Conservation (phyloP, 495 filamentous ascomycete genomes). For the Aspergillus conjunctus region DNA sequence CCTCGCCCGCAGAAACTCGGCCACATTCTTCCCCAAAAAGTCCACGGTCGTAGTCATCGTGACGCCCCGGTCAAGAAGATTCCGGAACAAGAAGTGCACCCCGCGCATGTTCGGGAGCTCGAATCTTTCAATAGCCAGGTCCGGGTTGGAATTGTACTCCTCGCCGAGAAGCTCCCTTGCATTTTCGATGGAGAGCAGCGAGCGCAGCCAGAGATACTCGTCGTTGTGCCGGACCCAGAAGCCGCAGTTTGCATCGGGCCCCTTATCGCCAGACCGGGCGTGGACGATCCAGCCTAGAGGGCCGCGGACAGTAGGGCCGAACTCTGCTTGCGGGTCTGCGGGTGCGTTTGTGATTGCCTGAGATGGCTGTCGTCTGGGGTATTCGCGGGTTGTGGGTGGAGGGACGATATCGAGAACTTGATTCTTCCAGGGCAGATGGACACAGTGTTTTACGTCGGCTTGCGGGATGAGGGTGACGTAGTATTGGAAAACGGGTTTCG, state of each 20-base stretch:
- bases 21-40: slow-evolving; percentile 59
- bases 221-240: slow-evolving; percentile 54
- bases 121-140: slow-evolving; percentile 53
- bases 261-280: slow-evolving; percentile 57
- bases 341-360: slow-evolving; percentile 33
- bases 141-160: slow-evolving; percentile 37
- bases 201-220: slow-evolving; percentile 55
- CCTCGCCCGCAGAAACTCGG: slow-evolving; percentile 52
- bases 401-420: slow-evolving; percentile 36
- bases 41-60: slow-evolving; percentile 52
- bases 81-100: slow-evolving; percentile 59
- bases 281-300: slow-evolving; percentile 52
- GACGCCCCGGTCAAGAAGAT: slow-evolving; percentile 56
- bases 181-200: slow-evolving; percentile 42
- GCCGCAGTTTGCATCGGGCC: slow-evolving; percentile 55
- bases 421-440: slow-evolving; percentile 43
- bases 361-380: slow-evolving; percentile 38
- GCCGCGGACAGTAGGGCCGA: slow-evolving; percentile 44
- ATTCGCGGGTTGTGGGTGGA: slow-evolving; percentile 33
- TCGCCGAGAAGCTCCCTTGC: slow-evolving; percentile 43
- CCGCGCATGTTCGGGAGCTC: slow-evolving; percentile 46
- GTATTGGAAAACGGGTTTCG: slow-evolving; percentile 44
- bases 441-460: slow-evolving; percentile 38
- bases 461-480: slow-evolving; percentile 48
- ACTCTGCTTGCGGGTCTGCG: slow-evolving; percentile 29